Evolutionary conservation across 176 grass and related monocot species (phyloP).

Genomic region (Dactylis glomerata): DNA sequence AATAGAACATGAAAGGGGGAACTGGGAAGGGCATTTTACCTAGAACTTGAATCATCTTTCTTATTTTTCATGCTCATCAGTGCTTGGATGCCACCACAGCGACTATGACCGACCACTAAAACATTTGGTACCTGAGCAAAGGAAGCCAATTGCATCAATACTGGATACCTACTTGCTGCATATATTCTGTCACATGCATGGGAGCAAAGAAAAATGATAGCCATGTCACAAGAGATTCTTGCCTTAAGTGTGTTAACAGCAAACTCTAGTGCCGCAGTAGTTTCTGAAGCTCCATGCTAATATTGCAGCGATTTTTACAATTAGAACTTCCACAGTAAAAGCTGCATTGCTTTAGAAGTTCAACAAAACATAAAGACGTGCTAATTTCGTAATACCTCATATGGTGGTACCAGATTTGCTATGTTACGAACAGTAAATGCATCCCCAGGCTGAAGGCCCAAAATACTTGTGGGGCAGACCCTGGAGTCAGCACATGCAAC

Average conservation of each 20-base stretch:
- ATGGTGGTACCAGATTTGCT: slow-evolving; percentile 92
- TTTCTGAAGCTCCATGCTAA: slow-evolving; percentile 81
- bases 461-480: slow-evolving; percentile 76
- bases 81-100: slow-evolving; percentile 92
- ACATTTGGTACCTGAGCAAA: slow-evolving; percentile 73
- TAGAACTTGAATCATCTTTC: slow-evolving; percentile 52
- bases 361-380: not conserved
- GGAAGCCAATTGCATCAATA: slow-evolving; percentile 6
- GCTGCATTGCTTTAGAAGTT: not conserved
- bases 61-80: slow-evolving; percentile 88
- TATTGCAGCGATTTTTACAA: slow-evolving; percentile 5
- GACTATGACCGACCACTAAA: slow-evolving; percentile 86
- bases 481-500: slow-evolving; percentile 92
- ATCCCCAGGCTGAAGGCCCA: slow-evolving; percentile 93
- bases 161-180: not conserved
- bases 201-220: not conserved
- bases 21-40: slow-evolving; percentile 46
- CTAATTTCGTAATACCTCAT: slow-evolving; percentile 44
- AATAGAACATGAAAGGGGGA: not conserved
- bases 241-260: slow-evolving; percentile 66
- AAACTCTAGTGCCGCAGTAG: slow-evolving; percentile 92
- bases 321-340: slow-evolving; percentile 27
- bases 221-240: slow-evolving; percentile 18
- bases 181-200: not conserved
- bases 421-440: slow-evolving; percentile 90